A percentile compares a stretch with the other conserved stretches of the same genome.
Evolutionary conservation across 805 yeast species (phyloP).

Genomic region (Nakazawaea wyomingensis): DNA sequence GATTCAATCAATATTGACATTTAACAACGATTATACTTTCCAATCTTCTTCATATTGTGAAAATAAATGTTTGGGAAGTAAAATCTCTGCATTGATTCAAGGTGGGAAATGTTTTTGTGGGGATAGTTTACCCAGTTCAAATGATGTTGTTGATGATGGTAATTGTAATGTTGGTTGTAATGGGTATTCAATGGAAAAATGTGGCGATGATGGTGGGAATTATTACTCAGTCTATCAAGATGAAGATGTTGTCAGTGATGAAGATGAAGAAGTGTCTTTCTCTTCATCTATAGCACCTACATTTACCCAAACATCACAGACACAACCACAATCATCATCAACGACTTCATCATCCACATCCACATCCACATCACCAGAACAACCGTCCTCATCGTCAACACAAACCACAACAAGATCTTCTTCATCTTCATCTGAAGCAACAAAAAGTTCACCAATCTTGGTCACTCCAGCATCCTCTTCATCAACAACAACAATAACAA

Average conservation of each 20-base stretch:
- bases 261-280: slow-evolving; percentile 6
- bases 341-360: slow-evolving; percentile 17
- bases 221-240: slow-evolving; percentile 42
- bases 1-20: slow-evolving; percentile 30
- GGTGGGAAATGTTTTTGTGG: slow-evolving; percentile 71
- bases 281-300: slow-evolving; percentile 25
- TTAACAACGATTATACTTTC: slow-evolving; percentile 43
- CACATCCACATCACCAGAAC: slow-evolving; percentile 16
- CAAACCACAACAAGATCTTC: slow-evolving; percentile 14
- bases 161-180: slow-evolving; percentile 45
- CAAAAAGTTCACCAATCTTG: slow-evolving; percentile 14
- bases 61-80: slow-evolving; percentile 39
- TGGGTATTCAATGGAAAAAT: slow-evolving; percentile 57
- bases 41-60: slow-evolving; percentile 61
- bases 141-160: slow-evolving; percentile 21
- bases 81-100: slow-evolving; percentile 44
- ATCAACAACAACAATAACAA: slow-evolving; percentile 11
- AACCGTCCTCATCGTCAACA: slow-evolving; percentile 15
- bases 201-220: slow-evolving; percentile 52
- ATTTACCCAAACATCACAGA: slow-evolving; percentile 17
- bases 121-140: slow-evolving; percentile 29
- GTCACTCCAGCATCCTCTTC: slow-evolving; percentile 13
- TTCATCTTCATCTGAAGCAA: slow-evolving; percentile 13
- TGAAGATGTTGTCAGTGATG: slow-evolving; percentile 19
- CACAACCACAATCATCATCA: slow-evolving; percentile 17